Evolutionary conservation across 108 stramenopile genomes (phyloP).

Genomic region (Poteriospumella lacustris): DNA sequence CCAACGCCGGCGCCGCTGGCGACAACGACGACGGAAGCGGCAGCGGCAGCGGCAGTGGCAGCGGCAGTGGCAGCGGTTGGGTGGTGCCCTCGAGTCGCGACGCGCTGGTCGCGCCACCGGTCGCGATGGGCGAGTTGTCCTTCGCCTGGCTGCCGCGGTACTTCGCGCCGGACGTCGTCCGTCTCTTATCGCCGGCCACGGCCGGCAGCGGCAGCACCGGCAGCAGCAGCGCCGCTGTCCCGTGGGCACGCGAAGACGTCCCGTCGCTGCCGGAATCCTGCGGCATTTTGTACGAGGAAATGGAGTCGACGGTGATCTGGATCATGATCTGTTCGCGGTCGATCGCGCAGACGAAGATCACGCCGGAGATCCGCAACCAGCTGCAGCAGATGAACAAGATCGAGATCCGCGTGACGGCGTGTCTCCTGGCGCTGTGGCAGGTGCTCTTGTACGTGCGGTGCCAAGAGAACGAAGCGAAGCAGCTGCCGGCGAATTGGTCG

Average conservation of each 20-base stretch:
- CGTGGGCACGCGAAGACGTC: too few species aligned
- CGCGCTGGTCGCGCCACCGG: too few species aligned
- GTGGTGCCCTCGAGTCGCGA: too few species aligned
- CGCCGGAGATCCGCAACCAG: neutral
- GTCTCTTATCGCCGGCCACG: neutral
- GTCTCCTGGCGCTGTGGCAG: neutral
- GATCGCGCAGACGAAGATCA: neutral
- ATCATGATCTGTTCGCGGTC: neutral
- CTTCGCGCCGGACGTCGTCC: conserved; percentile 1
- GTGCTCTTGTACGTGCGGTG: neutral
- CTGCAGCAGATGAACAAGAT: neutral
- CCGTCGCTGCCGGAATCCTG: neutral
- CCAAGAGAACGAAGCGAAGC: neutral
- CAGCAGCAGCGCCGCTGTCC: too few species aligned
- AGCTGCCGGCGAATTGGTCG: neutral
- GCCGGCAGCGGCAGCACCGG: neutral
- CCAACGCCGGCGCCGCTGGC: too few species aligned
- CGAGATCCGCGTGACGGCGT: neutral
- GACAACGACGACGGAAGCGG: too few species aligned
- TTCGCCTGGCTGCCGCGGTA: neutral
- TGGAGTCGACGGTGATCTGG: neutral
- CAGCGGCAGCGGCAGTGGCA: too few species aligned
- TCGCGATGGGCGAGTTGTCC: neutral
- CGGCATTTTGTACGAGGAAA: neutral
- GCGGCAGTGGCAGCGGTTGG: too few species aligned